Base-by-base conservation (phyloP, 345 rosid genomes). In the Orychophragmus violaceus region DNA sequence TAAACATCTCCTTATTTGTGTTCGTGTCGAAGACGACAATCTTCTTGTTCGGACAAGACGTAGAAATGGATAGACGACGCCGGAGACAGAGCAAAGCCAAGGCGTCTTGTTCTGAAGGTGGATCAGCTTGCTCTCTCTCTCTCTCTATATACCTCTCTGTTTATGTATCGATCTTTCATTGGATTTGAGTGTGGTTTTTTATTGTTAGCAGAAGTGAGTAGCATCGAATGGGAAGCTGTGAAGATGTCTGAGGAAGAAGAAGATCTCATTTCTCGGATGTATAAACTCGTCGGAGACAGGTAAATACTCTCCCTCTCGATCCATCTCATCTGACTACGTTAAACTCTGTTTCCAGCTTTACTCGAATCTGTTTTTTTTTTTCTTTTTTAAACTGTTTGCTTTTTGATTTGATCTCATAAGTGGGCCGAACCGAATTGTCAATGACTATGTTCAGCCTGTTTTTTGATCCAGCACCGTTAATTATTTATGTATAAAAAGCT, bases 221-320 rank as follows among this genome's bases (percentile, higher is more conserved):
- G 97, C 55, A 82, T 83, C 19, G 97, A 84, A 49, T 93, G 98
- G 98, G 91, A 85, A 62, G 82, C 84, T 70, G 87, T 93, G 50
- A 87, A 77, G 73, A 89, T 93, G 98, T 71, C 87, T 2, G 94
- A 87, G 51, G 94, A 90, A 83, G 98, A 93, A 77, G 91, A 87
- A 62, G 97, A 93, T 80, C 96, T 93, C 66, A 87, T 93, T 56
- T 78, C 72, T 52, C 77, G 98, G 71, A 87, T 93, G 98, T 78
- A 84, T 68, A 85, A 80, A 71, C 97, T 90, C 56, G 94, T 93
- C 2, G 97, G 98, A 7, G 91, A 86, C 77, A 82, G 91, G 98
- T 87, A 8, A 5, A 14, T 5, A 39, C n/a, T 22, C 23, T 16
- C 48, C 17, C 45, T 62, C 12, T 68, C 8, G 19, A 49, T 44